Conservation (phyloP, 2,329 filamentous ascomycete genomes). For the Ploettnerulaceae sp. region DNA sequence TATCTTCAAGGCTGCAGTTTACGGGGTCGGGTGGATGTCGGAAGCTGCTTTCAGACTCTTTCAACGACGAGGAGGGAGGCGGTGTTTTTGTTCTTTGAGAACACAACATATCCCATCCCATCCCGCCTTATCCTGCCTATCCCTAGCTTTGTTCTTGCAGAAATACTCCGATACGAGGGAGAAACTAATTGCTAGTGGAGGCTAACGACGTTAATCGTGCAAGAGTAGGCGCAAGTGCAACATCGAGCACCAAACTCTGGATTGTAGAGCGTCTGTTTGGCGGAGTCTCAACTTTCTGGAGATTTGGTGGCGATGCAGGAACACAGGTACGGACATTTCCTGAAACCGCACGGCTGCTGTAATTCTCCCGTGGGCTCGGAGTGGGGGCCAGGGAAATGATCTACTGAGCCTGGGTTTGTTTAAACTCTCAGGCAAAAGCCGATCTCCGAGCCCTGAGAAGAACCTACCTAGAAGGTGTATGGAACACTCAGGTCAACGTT, state of each 20-base stretch:
- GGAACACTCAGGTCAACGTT: too few species aligned
- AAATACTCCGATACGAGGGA: background rate
- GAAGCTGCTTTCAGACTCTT: constrained; percentile 1
- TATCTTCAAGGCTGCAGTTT: background rate
- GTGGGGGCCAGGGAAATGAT: too few species aligned
- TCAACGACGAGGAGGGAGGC: too few species aligned
- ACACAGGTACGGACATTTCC: constrained; percentile 5
- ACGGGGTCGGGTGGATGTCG: background rate
- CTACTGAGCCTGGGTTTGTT: too few species aligned
- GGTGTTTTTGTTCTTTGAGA: background rate
- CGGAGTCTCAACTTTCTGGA: too few species aligned
- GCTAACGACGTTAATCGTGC: too few species aligned
- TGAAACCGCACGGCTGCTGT: constrained; percentile 3
- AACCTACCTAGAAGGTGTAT: background rate
- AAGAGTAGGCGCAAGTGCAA: background rate
- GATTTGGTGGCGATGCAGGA: constrained; percentile 5
- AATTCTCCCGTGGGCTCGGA: constrained; percentile 8
- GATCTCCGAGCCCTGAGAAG: background rate
- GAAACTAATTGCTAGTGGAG: too few species aligned
- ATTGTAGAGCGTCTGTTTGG: background rate
- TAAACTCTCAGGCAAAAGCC: background rate
- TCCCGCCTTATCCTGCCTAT: background rate
- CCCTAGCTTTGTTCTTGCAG: background rate
- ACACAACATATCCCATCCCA: background rate
- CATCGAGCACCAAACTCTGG: background rate